Base-by-base conservation (phyloP, 306 rosid species). In the barrel medic (Medicago truncatula) region DNA sequence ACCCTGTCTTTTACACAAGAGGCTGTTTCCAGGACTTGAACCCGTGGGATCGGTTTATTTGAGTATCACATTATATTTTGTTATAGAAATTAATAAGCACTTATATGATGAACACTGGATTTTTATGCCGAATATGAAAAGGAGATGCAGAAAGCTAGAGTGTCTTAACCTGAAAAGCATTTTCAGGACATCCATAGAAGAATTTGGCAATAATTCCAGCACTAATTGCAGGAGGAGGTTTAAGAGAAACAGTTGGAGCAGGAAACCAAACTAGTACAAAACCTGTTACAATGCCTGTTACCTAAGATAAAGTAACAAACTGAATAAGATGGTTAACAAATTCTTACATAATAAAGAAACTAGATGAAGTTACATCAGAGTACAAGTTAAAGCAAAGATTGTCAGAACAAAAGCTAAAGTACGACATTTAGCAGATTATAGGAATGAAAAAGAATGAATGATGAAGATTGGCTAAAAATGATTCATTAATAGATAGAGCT, bases 131-230 rank as follows among this genome's bases (percentile, higher is more conserved):
- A 23, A 23, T 23, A 28, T 28, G 31, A 28, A 28, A 28, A 28
- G 31, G 31, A 28, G 31, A 28, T 28, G 4, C 31, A 28, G 31
- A 28, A 28, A 28, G 31, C 31, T 28, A 28, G 3, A 28, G 31
- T 28, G 31, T 28, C 4, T 28, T 66, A 70, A 92, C 99, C 96
- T 92, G 97, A 75, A 95, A 95, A 66, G 99, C 97, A 83, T 95
- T 95, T 60, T 92, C 97, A n/a, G 99, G 99, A 73, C 99, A 95
- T 63, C 91, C 92, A 46, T 87, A 82, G 89, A 95, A 95, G 85
- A 92, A 84, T 86, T 89, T 92, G 58, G 96, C 86, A 60, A 95
- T 40, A 38, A 80, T 61, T 75, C 99, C 97, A 6, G 97, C 97
- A 52, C 84, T 85, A 70, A 87, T 66, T 34, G 90, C 89, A 39